phyloP scores from a whole-genome alignment of 2,329 filamentous ascomycete species.

The Arthrobotrys sinensis region DNA sequence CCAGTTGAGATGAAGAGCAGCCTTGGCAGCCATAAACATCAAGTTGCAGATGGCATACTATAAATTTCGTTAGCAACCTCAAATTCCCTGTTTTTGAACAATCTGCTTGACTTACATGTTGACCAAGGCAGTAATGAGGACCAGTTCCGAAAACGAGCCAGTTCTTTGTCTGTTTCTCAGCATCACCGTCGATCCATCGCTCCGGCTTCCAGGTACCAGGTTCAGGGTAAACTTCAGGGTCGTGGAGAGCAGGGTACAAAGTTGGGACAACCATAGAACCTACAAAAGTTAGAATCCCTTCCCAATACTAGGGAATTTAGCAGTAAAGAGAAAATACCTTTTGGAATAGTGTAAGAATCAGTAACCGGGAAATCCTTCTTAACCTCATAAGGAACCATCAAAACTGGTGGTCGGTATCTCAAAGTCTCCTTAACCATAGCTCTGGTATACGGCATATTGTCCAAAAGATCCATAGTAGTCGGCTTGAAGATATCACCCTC shows the following conservation, averaged over 20 bases:
- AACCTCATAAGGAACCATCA: conserved; percentile 95
- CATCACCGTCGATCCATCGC: conserved; percentile 89
- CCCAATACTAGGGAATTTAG: neutral
- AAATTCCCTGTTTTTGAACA: neutral
- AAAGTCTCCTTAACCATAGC: conserved; percentile 92
- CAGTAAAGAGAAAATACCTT: conserved; percentile 72
- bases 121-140: conserved; percentile 95
- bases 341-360: conserved; percentile 88
- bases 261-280: conserved; percentile 95
- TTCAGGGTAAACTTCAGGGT: conserved; percentile 91
- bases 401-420: conserved; percentile 93
- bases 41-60: conserved; percentile 88
- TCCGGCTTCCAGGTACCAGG: conserved; percentile 92
- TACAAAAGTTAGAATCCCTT: conserved; percentile 63
- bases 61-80: conserved; percentile 21
- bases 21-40: conserved; percentile 90
- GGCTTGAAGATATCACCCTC: conserved; percentile 80
- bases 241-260: conserved; percentile 89
- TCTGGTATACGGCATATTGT: conserved; percentile 89
- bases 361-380: conserved; percentile 97
- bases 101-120: conserved; percentile 71
- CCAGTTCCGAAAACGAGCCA: conserved; percentile 96
- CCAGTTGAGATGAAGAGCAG: conserved; percentile 89
- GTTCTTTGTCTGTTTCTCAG: conserved; percentile 91
- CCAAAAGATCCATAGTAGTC: conserved; percentile 86